phyloP scores from a whole-genome alignment of 1,139 yeast genomes.

The Nadsonia starkeyi-henricii region DNA sequence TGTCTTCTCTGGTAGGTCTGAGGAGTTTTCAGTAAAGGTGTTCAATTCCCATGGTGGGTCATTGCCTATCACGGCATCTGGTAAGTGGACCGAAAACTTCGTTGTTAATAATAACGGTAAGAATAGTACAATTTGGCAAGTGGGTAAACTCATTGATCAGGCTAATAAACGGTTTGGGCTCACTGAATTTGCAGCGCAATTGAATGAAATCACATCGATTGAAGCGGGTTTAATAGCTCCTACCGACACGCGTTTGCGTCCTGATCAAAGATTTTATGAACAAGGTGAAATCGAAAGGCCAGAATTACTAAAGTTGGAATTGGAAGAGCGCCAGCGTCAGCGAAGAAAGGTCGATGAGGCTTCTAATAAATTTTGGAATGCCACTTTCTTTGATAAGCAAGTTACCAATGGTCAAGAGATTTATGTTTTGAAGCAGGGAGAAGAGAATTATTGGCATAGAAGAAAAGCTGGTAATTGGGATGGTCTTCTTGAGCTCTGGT shows the following conservation, averaged over 20 bases:
- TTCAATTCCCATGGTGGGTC: slow-evolving; percentile 25
- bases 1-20: slow-evolving; percentile 81
- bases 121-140: slow-evolving; percentile 40
- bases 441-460: slow-evolving; percentile 67
- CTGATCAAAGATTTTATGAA: slow-evolving; percentile 68
- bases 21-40: slow-evolving; percentile 51
- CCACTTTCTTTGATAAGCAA: slow-evolving; percentile 43
- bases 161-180: slow-evolving; percentile 65
- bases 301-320: slow-evolving; percentile 45
- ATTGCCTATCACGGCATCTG: slow-evolving; percentile 31
- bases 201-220: slow-evolving; percentile 62
- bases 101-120: slow-evolving; percentile 10
- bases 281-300: slow-evolving; percentile 56
- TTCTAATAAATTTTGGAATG: slow-evolving; percentile 32
- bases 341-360: slow-evolving; percentile 52
- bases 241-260: slow-evolving; percentile 81
- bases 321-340: slow-evolving; percentile 72
- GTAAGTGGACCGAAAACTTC: slow-evolving; percentile 66
- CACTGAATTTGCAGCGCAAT: slow-evolving; percentile 64
- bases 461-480: slow-evolving; percentile 25
- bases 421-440: slow-evolving; percentile 52
- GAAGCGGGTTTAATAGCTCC: slow-evolving; percentile 58
- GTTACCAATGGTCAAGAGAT: slow-evolving; percentile 26
- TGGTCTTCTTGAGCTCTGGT: slow-evolving; percentile 19
- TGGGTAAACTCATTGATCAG: slow-evolving; percentile 47